These are phyloP conservation scores for Castanospermum australe DNA, from an alignment of 306 rosid species.

Conservation along the genomic window DNA sequence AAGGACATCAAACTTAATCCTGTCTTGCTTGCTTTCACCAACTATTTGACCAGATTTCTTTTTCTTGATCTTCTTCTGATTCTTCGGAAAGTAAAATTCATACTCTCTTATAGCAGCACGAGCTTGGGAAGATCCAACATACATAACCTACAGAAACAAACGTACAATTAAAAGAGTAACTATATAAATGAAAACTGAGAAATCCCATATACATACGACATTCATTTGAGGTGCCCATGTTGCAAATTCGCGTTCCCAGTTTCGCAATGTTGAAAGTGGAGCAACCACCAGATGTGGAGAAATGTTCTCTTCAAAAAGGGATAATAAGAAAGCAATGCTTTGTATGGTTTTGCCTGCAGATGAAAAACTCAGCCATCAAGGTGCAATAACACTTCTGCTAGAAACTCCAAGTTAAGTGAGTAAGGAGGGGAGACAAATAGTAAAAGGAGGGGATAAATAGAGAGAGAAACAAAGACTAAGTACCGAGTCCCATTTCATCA, in stretches of 20 bases:
- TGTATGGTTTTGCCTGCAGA: conserved; percentile 73
- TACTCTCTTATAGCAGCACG: conserved; percentile 65
- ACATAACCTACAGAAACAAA: conserved; percentile 62
- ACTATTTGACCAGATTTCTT: conserved; percentile 59
- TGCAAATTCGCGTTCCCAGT: conserved; percentile 81
- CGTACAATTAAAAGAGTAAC: conserved; percentile 21
- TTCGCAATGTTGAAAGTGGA: conserved; percentile 71
- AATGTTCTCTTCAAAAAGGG: conserved; percentile 52
- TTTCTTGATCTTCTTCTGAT: conserved; percentile 62
- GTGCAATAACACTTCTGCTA: neutral
- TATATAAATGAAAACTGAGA: neutral
- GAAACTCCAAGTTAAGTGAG: neutral
- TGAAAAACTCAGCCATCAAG: conserved; percentile 3
- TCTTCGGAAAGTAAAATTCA: conserved; percentile 66
- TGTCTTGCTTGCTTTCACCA: conserved; percentile 65
- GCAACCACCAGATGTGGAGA: conserved; percentile 76
- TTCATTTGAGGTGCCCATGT: conserved; percentile 86
- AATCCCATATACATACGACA: conserved; percentile 47
- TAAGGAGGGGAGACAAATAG: neutral
- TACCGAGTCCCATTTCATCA: conserved; percentile 87
- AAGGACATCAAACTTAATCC: conserved; percentile 76
- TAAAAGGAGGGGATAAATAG: neutral
- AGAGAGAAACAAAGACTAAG: conserved; percentile 14
- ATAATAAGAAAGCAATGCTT: conserved; percentile 72
- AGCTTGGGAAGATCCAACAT: conserved; percentile 68